Conservation (phyloP, 495 filamentous ascomycete genomes). For the Penicillium coffeae region DNA sequence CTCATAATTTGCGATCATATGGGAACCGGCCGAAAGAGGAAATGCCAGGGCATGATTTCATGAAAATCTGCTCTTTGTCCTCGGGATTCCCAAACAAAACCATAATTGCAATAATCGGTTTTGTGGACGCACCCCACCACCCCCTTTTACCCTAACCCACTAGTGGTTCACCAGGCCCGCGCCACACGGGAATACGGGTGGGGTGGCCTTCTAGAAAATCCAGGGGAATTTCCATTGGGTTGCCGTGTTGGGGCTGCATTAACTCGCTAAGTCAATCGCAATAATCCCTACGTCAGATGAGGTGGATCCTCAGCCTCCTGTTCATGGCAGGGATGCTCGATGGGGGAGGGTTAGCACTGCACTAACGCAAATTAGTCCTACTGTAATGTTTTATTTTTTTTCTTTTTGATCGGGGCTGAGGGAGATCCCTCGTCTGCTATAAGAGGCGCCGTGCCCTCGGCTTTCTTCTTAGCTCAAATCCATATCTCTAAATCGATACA, state of each 20-base stretch:
- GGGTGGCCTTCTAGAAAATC: slow-evolving; percentile 44
- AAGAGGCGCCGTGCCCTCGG: slow-evolving; percentile 18
- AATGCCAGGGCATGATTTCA: neutral
- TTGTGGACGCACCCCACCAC: neutral
- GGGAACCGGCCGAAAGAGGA: too few species aligned
- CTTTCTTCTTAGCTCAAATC: too few species aligned
- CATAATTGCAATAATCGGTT: too few species aligned
- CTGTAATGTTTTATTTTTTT: slow-evolving; percentile 9
- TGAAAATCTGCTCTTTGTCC: too few species aligned
- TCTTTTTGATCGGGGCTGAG: slow-evolving; percentile 2
- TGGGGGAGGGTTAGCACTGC: slow-evolving; percentile 11
- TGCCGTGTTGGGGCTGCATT: slow-evolving; percentile 31
- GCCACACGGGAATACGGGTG: slow-evolving; percentile 23
- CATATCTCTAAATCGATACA: too few species aligned
- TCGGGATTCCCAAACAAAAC: too few species aligned
- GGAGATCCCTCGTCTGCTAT: slow-evolving; percentile 17
- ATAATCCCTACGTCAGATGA: slow-evolving; percentile 33
- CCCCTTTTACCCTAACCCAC: slow-evolving; percentile 12
- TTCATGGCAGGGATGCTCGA: slow-evolving; percentile 36
- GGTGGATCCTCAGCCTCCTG: slow-evolving; percentile 36
- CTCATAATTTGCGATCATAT: too few species aligned
- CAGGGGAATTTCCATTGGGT: slow-evolving; percentile 30
- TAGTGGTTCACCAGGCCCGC: slow-evolving; percentile 20
- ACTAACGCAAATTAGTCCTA: slow-evolving; percentile 18
- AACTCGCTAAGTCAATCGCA: slow-evolving; percentile 16